Evolutionary conservation across 768 basidiomycete species (phyloP).

Genomic region (Tricholomella constricta): DNA sequence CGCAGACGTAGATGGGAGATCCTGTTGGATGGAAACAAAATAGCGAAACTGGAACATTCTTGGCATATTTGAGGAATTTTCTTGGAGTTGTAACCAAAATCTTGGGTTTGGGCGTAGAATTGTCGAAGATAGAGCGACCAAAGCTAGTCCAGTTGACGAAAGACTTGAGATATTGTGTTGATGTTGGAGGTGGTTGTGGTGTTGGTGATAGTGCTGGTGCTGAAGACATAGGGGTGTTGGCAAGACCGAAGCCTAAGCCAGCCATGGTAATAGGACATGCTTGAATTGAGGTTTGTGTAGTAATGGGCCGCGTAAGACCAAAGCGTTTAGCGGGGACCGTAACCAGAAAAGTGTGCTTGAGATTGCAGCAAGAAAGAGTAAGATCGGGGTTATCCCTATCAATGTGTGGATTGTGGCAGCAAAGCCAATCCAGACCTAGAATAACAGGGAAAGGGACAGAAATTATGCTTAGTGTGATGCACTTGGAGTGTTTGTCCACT

Average conservation of each 20-base stretch:
- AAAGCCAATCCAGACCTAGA: slow-evolving; percentile 40
- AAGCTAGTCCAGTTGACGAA: background rate
- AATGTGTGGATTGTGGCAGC: slow-evolving; percentile 34
- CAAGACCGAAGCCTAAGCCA: slow-evolving; percentile 33
- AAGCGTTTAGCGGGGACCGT: slow-evolving; percentile 23
- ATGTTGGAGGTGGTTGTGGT: too few species aligned
- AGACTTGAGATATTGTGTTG: too few species aligned
- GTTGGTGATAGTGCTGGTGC: slow-evolving; percentile 1
- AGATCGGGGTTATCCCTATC: slow-evolving; percentile 31
- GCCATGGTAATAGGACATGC: slow-evolving; percentile 16
- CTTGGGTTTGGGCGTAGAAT: slow-evolving; percentile 13
- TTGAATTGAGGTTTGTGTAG: background rate
- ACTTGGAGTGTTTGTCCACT: slow-evolving; percentile 31
- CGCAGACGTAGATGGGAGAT: slow-evolving; percentile 24
- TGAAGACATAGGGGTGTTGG: slow-evolving; percentile 8
- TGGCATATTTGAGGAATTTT: slow-evolving; percentile 23
- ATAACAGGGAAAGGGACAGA: slow-evolving; percentile 36
- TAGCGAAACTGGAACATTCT: slow-evolving; percentile 11
- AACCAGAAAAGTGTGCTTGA: slow-evolving; percentile 19
- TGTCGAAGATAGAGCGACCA: slow-evolving; percentile 7
- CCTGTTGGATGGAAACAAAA: too few species aligned
- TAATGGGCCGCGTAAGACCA: slow-evolving; percentile 20
- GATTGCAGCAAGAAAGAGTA: slow-evolving; percentile 26
- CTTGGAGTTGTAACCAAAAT: slow-evolving; percentile 15
- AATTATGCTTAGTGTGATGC: slow-evolving; percentile 29